A percentile compares a stretch with the other conserved stretches of the same genome.
Evolutionary conservation across 2,329 filamentous ascomycete species (phyloP).

Genomic region (Trichoderma koningii): DNA sequence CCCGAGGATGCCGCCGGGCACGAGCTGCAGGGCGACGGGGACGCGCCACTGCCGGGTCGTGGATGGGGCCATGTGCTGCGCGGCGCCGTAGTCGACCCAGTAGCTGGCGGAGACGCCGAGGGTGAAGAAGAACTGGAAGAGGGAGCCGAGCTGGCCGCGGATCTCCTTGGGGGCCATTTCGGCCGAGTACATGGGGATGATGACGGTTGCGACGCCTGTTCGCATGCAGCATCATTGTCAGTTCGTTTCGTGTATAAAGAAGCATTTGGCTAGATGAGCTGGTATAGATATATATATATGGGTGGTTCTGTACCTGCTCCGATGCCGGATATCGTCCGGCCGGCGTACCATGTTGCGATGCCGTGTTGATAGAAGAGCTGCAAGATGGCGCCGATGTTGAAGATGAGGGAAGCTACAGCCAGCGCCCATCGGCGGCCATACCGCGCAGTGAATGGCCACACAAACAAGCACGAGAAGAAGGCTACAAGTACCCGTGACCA

Average conservation of each 20-base stretch:
- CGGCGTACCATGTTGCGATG: slow-evolving; percentile 44
- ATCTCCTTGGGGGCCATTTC: slow-evolving; percentile 52
- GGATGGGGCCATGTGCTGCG: slow-evolving; percentile 40
- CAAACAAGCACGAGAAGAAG: slow-evolving; percentile 48
- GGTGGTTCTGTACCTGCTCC: slow-evolving; percentile 39
- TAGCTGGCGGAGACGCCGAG: slow-evolving; percentile 47
- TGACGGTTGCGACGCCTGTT: slow-evolving; percentile 39
- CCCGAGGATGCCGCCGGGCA: slow-evolving; percentile 50
- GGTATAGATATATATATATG: not conserved
- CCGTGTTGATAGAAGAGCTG: slow-evolving; percentile 45
- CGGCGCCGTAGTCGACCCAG: slow-evolving; percentile 52
- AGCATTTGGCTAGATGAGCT: not conserved
- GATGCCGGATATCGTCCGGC: slow-evolving; percentile 41
- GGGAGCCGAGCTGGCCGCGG: slow-evolving; percentile 46
- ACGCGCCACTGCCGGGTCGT: slow-evolving; percentile 53
- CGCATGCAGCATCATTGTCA: not conserved
- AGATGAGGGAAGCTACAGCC: slow-evolving; percentile 45
- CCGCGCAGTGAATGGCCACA: slow-evolving; percentile 47
- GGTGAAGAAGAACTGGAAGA: slow-evolving; percentile 51
- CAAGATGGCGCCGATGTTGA: slow-evolving; percentile 47
- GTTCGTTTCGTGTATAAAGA: too few relatives aligned
- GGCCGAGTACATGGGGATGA: slow-evolving; percentile 49
- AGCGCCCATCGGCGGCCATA: slow-evolving; percentile 46
- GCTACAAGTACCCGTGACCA: slow-evolving; percentile 33
- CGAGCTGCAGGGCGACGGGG: slow-evolving; percentile 50